Evolutionary conservation across 305 asterid species (phyloP).

Genomic region (Solanum hybrid): DNA sequence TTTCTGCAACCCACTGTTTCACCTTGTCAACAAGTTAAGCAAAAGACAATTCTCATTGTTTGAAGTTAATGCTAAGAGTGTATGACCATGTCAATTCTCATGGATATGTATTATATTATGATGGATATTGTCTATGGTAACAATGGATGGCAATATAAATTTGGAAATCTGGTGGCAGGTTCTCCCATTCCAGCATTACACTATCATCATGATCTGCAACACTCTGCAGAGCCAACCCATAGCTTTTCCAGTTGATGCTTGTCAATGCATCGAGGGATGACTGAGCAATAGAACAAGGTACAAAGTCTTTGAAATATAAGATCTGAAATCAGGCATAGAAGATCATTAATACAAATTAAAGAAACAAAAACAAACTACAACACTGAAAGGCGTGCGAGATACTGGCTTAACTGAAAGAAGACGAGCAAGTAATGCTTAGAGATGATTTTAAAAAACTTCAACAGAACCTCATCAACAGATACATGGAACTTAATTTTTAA

Average conservation of each 20-base stretch:
- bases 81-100: neutral
- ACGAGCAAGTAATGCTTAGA: neutral
- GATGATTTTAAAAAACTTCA: neutral
- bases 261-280: constrained; percentile 57
- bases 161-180: constrained; percentile 49
- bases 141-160: constrained; percentile 63
- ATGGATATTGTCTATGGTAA: constrained; percentile 60
- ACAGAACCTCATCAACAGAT: neutral
- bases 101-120: neutral
- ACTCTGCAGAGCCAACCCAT: constrained; percentile 53
- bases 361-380: neutral
- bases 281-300: constrained; percentile 49
- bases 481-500: neutral
- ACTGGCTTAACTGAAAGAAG: neutral
- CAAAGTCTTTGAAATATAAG: constrained; percentile 61
- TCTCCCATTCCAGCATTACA: constrained; percentile 71
- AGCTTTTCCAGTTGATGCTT: constrained; percentile 72
- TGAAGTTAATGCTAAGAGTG: neutral
- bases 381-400: neutral
- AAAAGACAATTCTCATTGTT: neutral
- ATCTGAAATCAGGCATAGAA: constrained; percentile 33
- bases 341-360: neutral
- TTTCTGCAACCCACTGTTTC: constrained; percentile 22
- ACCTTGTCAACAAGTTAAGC: constrained; percentile 47
- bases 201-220: constrained; percentile 44